Percentiles rank a stretch among this genome's conserved stretches.
Evolutionary conservation across 1,139 yeast genomes (phyloP).

Genomic region (Saccharomyces pastorianus): DNA sequence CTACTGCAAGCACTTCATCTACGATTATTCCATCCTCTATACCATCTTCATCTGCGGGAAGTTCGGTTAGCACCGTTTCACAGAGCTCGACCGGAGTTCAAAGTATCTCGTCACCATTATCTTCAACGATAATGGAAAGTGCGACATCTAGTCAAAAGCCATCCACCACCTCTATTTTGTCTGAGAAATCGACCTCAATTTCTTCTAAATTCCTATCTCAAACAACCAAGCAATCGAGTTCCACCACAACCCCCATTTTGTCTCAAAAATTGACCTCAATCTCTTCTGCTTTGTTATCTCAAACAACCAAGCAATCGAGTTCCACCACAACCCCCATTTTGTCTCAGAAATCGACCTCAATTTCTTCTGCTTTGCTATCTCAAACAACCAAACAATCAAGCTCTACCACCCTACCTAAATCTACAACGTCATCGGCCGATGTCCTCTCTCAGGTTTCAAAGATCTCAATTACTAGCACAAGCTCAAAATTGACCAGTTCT

Average conservation of each 20-base stretch:
- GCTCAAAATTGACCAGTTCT: neutral
- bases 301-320: too few relatives aligned
- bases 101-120: slow-evolving; percentile 7
- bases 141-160: neutral
- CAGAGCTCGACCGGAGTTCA: neutral
- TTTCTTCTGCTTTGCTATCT: neutral
- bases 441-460: neutral
- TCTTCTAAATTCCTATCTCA: too few relatives aligned
- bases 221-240: too few relatives aligned
- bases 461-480: neutral
- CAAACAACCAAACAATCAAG: neutral
- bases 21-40: slow-evolving; percentile 4
- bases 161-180: too few relatives aligned
- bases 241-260: too few relatives aligned
- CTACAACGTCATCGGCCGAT: neutral
- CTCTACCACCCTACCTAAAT: neutral
- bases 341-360: neutral
- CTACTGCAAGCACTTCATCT: slow-evolving; percentile 2
- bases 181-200: too few relatives aligned
- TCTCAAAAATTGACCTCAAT: too few relatives aligned
- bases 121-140: slow-evolving; percentile 8
- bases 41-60: slow-evolving; percentile 1
- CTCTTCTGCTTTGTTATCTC: too few relatives aligned
- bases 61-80: neutral
- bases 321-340: neutral